Evolutionary conservation across 2,329 filamentous ascomycete genomes (phyloP), one percentile per base, ranked within the genome.

Genomic region (Lachnellula subtilissima): DNA sequence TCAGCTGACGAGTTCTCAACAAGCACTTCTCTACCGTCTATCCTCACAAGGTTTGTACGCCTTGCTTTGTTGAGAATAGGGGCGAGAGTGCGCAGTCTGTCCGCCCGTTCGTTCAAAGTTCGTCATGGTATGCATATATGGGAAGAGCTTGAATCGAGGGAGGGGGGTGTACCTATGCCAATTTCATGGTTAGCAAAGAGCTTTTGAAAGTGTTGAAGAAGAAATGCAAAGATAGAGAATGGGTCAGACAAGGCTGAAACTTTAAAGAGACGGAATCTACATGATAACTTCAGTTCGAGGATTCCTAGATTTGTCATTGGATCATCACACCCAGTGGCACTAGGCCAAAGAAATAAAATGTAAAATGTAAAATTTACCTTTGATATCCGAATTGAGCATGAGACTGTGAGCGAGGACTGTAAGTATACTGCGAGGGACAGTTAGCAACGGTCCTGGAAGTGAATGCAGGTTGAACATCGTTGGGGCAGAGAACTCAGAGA

Each of bases 181-280:
- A 54, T 42, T 42, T 35, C 40, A 60, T 50, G 49, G 40, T 67
- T 62, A 68, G 64, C 63, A 57, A 57, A 45, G 35, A 36, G 15
- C 46, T 52, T 42, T 54, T 48, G 45, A 54, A 57, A 22, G 43
- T 19, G 25, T 48, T 17, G 36, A 49, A 52, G 54, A 55, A 57
- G 53, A 50, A 50, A 35, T 48, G 55, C 50, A 28, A 46, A 58
- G 37, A 54, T 32, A 50, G 50, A 53, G 55, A 56, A 59, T 58
- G 66, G 69, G 70, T 74, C 72, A 74, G 72, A 74, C 72, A 74
- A 74, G 72, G 72, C 72, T 74, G 72, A 74, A 74, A 74, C 72
- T 70, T 69, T 67, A 56, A 64, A 61, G 57, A 68, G 62, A 71
- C 69, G 67, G 69, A 65, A 68, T 70, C 67, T 62, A 71, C 72